Conservation (phyloP, 495 filamentous ascomycete genomes). For the Articulospora tetracladia region DNA sequence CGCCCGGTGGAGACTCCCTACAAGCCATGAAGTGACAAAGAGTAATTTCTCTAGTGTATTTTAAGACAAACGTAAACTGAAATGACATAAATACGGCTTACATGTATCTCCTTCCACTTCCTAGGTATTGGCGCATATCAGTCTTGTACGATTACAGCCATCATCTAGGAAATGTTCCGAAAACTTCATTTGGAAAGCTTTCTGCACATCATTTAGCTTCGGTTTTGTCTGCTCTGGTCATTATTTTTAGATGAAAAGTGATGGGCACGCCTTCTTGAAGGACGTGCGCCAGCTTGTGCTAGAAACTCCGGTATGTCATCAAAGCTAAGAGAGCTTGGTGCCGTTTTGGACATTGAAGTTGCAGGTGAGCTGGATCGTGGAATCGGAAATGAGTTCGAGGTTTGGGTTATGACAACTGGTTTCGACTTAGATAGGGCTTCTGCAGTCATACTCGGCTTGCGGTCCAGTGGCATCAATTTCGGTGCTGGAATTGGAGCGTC, state of each 20-base stretch:
- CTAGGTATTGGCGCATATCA: no score
- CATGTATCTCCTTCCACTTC: no score
- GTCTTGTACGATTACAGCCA: no score
- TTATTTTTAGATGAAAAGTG: background rate
- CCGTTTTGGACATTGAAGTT: background rate
- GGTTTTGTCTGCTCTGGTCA: background rate
- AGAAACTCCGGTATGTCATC: background rate
- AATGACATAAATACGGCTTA: no score
- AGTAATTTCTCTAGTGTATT: no score
- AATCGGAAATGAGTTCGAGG: background rate
- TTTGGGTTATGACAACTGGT: background rate
- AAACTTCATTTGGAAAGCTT: background rate
- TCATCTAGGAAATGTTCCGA: no score
- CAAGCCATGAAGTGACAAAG: slow-evolving; percentile 31
- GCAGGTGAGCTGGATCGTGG: background rate
- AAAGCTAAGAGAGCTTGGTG: background rate
- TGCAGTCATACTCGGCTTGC: background rate
- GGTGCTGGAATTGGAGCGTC: slow-evolving; percentile 23
- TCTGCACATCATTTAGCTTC: background rate
- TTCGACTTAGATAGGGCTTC: background rate
- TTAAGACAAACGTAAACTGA: no score
- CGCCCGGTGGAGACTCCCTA: slow-evolving; percentile 66
- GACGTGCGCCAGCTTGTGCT: background rate
- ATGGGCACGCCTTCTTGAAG: background rate
- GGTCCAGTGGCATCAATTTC: background rate